Conservation (phyloP, 805 yeast species). For the Saturnispora kantuleensis region DNA sequence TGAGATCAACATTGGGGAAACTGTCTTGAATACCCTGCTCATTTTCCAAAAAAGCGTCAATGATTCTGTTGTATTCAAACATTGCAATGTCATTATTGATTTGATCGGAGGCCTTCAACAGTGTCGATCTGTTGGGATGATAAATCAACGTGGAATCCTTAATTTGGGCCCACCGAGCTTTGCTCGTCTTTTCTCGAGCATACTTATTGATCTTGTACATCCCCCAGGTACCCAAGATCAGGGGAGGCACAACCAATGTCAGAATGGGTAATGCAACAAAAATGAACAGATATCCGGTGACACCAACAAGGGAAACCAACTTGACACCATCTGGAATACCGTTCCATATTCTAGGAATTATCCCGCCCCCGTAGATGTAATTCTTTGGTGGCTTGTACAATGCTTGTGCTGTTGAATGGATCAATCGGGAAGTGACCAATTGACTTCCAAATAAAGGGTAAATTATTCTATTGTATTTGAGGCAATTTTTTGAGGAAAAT, state of each 20-base stretch:
- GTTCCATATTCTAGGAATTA: slow-evolving; percentile 13
- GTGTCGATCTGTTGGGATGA: slow-evolving; percentile 14
- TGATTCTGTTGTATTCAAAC: slow-evolving; percentile 23
- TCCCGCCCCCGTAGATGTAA: slow-evolving; percentile 11
- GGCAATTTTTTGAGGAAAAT: too few relatives aligned
- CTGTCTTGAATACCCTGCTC: slow-evolving; percentile 23
- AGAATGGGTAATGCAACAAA: slow-evolving; percentile 27
- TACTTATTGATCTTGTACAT: slow-evolving; percentile 12
- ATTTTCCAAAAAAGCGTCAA: slow-evolving; percentile 24
- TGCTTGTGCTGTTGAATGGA: background rate
- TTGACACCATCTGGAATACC: slow-evolving; percentile 25
- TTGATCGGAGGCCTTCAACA: slow-evolving; percentile 21
- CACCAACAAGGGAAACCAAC: slow-evolving; percentile 18
- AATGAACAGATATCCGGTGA: slow-evolving; percentile 21
- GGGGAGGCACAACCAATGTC: slow-evolving; percentile 25
- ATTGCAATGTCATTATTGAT: slow-evolving; percentile 23
- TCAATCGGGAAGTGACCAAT: too few relatives aligned
- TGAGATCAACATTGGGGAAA: slow-evolving; percentile 16
- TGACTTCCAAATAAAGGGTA: background rate
- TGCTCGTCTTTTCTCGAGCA: slow-evolving; percentile 11
- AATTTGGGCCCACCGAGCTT: slow-evolving; percentile 18
- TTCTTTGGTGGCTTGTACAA: slow-evolving; percentile 19
- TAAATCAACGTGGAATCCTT: slow-evolving; percentile 20
- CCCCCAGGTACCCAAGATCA: slow-evolving; percentile 20
- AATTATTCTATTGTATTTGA: too few relatives aligned